phyloP scores from a whole-genome alignment of 2,329 filamentous ascomycete genomes.

The Aureobasidium sp. region DNA sequence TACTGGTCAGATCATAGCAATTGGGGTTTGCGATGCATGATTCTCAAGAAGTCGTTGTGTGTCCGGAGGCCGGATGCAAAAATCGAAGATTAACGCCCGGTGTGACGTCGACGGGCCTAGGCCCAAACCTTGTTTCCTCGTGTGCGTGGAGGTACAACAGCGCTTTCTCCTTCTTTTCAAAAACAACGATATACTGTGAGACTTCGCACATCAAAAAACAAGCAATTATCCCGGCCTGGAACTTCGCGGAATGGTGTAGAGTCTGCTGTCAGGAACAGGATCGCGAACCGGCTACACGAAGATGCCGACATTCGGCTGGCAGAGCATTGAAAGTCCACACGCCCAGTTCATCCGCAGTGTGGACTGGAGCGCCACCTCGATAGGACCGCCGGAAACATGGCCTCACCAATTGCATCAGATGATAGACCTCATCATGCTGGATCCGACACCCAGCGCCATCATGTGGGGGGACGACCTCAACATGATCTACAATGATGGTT shows the following conservation, averaged over 20 bases:
- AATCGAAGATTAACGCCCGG: neutral
- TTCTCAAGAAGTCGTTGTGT: neutral
- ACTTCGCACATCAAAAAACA: neutral
- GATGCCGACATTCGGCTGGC: neutral
- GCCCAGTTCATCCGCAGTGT: slow-evolving; percentile 3
- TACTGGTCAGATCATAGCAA: too few relatives aligned
- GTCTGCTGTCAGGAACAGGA: neutral
- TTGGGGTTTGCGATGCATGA: neutral
- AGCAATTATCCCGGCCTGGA: neutral
- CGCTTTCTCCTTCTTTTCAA: neutral
- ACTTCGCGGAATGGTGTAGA: neutral
- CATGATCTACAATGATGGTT: slow-evolving; percentile 29
- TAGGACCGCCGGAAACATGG: slow-evolving; percentile 24
- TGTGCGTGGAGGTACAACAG: neutral
- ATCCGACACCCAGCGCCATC: slow-evolving; percentile 22
- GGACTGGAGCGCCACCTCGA: slow-evolving; percentile 22
- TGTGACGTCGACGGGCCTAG: neutral
- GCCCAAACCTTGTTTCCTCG: neutral
- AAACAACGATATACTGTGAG: neutral
- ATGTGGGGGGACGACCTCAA: slow-evolving; percentile 24
- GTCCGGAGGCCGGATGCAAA: neutral
- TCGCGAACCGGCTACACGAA: neutral
- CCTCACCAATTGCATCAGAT: slow-evolving; percentile 17
- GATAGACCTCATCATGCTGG: slow-evolving; percentile 20
- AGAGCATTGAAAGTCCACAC: neutral